Conservation (phyloP, 495 filamentous ascomycete genomes). For the Hypoxylon lienhwacheense region DNA sequence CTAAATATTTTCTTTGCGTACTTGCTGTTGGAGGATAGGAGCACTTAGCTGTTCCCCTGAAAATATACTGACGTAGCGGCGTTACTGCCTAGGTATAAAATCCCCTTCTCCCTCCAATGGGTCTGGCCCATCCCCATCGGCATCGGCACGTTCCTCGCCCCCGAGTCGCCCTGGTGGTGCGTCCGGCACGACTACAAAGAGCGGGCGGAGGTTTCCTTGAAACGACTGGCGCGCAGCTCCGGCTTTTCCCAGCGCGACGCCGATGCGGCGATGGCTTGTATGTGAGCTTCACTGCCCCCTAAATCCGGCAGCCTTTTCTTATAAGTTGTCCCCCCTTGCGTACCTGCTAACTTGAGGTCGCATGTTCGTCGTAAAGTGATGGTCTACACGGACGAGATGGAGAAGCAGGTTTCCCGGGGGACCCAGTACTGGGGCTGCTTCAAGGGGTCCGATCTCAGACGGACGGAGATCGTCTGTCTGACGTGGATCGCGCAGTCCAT, state of each 20-base stretch:
- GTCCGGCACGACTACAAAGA: slow-evolving; percentile 61
- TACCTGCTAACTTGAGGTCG: too few species aligned
- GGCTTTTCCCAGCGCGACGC: slow-evolving; percentile 37
- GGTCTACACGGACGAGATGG: slow-evolving; percentile 57
- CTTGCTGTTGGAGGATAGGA: too few species aligned
- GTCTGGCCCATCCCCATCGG: slow-evolving; percentile 55
- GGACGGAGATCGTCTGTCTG: slow-evolving; percentile 70
- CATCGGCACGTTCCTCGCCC: slow-evolving; percentile 61
- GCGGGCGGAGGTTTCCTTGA: slow-evolving; percentile 48
- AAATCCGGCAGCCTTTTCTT: too few species aligned
- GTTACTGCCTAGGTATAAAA: slow-evolving; percentile 48
- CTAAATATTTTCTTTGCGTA: too few species aligned
- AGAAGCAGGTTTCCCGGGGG: slow-evolving; percentile 58
- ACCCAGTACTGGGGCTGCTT: slow-evolving; percentile 67
- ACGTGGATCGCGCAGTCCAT: slow-evolving; percentile 73
- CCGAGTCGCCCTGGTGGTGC: slow-evolving; percentile 79
- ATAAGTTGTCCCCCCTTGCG: too few species aligned
- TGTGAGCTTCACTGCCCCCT: slow-evolving; percentile 28
- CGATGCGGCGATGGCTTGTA: slow-evolving; percentile 37
- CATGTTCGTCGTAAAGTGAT: too few species aligned
- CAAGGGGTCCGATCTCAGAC: slow-evolving; percentile 63
- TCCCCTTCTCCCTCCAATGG: slow-evolving; percentile 61
- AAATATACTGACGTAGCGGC: too few species aligned
- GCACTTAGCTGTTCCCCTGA: too few species aligned
- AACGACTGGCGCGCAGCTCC: slow-evolving; percentile 54